Conservation (phyloP, 192 early-diverging fungal species). For the Dimargaris cristalligena region DNA sequence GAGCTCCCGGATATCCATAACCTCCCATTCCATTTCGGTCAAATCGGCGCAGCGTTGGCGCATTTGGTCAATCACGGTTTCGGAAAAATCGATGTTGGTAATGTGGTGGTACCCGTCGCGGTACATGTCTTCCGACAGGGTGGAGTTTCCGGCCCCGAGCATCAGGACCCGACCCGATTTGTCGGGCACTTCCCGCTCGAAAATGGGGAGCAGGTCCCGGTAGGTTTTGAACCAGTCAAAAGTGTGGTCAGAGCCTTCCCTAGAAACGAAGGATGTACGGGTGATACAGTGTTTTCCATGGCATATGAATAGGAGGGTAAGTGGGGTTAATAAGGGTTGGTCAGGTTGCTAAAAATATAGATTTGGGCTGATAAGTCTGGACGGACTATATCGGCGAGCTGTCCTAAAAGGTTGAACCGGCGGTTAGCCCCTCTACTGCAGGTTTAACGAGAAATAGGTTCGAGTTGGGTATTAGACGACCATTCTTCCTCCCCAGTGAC, state of each 20-base stretch:
- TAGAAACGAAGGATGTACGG: no score
- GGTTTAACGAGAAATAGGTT: no score
- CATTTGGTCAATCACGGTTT: constrained; percentile 67
- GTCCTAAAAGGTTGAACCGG: no score
- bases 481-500: no score
- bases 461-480: no score
- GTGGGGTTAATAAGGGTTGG: no score
- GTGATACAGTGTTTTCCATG: no score
- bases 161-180: constrained; percentile 51
- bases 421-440: no score
- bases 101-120: constrained; percentile 53
- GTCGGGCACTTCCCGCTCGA: constrained; percentile 31
- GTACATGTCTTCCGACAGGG: constrained; percentile 63
- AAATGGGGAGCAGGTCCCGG: constrained; percentile 43
- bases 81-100: constrained; percentile 67
- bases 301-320: no score
- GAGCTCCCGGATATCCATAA: constrained; percentile 64
- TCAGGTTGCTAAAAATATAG: no score
- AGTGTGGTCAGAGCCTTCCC: constrained; percentile 14
- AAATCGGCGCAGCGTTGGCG: constrained; percentile 21
- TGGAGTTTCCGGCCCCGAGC: constrained; percentile 78
- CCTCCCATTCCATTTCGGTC: constrained; percentile 27
- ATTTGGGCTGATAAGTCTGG: no score
- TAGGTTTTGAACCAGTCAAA: constrained; percentile 90
- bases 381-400: no score